Percentiles rank a stretch among this genome's conserved stretches.
Evolutionary conservation across 768 basidiomycete species (phyloP).

Genomic region (Rhodotorula taiwanensis): DNA sequence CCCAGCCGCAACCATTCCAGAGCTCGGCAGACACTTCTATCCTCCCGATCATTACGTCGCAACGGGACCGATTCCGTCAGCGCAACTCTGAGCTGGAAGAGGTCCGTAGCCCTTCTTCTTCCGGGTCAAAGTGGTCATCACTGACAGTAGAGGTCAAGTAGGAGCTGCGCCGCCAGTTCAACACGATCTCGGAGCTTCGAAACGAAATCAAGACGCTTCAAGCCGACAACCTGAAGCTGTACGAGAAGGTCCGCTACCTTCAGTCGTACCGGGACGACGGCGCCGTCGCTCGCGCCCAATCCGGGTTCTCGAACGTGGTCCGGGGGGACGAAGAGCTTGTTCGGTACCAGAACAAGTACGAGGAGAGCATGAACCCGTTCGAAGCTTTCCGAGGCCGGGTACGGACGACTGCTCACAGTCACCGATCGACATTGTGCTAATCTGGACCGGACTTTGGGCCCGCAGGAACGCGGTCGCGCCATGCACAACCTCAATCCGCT

Average conservation of each 20-base stretch:
- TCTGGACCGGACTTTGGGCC: conserved; percentile 5
- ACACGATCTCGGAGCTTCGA: conserved; percentile 86
- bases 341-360: conserved; percentile 83
- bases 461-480: conserved; percentile 86
- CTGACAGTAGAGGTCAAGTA: too few relatives aligned
- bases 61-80: conserved; percentile 94
- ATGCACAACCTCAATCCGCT: conserved; percentile 85
- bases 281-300: conserved; percentile 45
- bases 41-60: conserved; percentile 94
- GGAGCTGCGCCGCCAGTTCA: conserved; percentile 93
- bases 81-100: conserved; percentile 96
- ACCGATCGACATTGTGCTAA: conserved; percentile 5
- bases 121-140: too few relatives aligned
- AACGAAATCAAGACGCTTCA: conserved; percentile 85
- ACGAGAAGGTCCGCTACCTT: conserved; percentile 98
- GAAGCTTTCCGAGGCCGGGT: conserved; percentile 94
- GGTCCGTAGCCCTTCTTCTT: conserved; percentile 50
- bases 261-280: conserved; percentile 84
- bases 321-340: conserved; percentile 63
- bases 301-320: conserved; percentile 26
- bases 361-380: conserved; percentile 96
- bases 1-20: conserved; percentile 56
- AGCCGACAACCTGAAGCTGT: conserved; percentile 90
- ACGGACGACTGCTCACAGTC: conserved; percentile 44
- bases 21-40: conserved; percentile 83